These are phyloP conservation scores for Sarocladium oryzae DNA, from an alignment of 2,329 filamentous ascomycete genomes.

Conservation along the genomic window DNA sequence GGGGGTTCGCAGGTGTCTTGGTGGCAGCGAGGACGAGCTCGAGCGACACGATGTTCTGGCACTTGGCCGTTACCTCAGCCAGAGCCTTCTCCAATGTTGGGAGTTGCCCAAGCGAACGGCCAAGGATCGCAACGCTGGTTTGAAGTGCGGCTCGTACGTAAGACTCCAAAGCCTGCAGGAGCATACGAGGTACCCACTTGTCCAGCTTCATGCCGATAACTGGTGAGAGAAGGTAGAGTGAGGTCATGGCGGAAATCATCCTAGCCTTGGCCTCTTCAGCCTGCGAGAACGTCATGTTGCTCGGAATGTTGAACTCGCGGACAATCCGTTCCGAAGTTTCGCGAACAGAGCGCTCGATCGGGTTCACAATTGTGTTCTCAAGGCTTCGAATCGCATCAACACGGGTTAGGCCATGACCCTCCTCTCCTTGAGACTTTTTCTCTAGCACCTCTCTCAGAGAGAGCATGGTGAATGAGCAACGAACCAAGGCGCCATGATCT, in stretches of 20 bases:
- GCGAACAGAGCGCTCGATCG: constrained; percentile 67
- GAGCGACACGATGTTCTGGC: constrained; percentile 86
- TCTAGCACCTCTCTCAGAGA: constrained; percentile 67
- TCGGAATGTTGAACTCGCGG: constrained; percentile 70
- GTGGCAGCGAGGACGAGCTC: constrained; percentile 68
- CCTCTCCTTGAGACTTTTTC: constrained; percentile 60
- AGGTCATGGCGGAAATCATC: constrained; percentile 65
- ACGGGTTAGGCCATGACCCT: constrained; percentile 68
- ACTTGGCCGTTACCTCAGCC: constrained; percentile 72
- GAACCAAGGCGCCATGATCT: constrained; percentile 73
- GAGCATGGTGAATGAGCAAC: constrained; percentile 73
- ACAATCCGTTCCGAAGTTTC: constrained; percentile 71
- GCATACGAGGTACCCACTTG: constrained; percentile 58
- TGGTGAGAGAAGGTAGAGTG: constrained; percentile 78
- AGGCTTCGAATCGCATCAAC: constrained; percentile 68
- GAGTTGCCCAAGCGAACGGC: constrained; percentile 70
- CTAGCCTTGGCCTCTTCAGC: constrained; percentile 69
- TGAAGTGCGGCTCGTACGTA: constrained; percentile 79
- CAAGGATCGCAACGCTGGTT: constrained; percentile 67
- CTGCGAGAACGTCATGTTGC: constrained; percentile 52
- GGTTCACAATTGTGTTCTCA: constrained; percentile 60
- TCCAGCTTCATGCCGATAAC: constrained; percentile 45
- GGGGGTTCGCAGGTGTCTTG: constrained; percentile 62
- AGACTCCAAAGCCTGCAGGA: constrained; percentile 70
- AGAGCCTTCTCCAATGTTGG: constrained; percentile 77